Evolutionary conservation across 1,284 basidiomycete species (phyloP), one percentile per base, ranked within the genome.

Genomic region (Melampsora occidentalis): DNA sequence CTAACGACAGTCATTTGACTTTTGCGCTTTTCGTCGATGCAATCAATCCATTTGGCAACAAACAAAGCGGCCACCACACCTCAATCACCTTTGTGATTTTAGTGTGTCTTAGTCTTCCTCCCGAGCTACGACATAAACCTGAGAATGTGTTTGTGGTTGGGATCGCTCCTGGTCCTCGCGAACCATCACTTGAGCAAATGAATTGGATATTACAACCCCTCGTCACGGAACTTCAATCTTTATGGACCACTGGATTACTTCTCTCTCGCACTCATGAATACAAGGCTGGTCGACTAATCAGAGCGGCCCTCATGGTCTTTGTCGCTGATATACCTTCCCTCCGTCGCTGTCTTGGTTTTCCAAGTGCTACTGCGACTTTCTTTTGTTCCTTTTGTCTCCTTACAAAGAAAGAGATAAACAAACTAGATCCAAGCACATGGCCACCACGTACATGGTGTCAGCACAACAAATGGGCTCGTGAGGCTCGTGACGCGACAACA

Each of bases 71-170:
- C 0, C 64, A 65, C 31, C 48, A 66, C 35, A 51, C 28, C 2
- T 57, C 48, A 2, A 39, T 73, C 14, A 65, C 71, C 2, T 73
- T 73, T 22, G 22, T 66, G 9, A 18, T 73, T 33, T 5, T 73
- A 9, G 53, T 66, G 1, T 28, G 28, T 28, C 28, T 28, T 28
- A 28, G 28, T 28, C 28, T 28, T 28, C 28, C 28, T 28, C 18
- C 66, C 0, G 48, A 78, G 5, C 51, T 83, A 14, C 81, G 84
- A 0, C 82, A 81, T 71, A 78, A 80, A 20, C 63, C 78, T 0
- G 82, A 85, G 65, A 84, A 85, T 63, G 79, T 85, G 18, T 85
- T 80, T 73, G 78, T 85, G 10, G 82, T 81, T 9, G 83, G 83
- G 2, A 78, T 85, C 18, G 82, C 81, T 83, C 84, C 81, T 10